These are phyloP conservation scores for Amphicarpaea edgeworthii DNA, from an alignment of 306 rosid species.

Conservation along the genomic window DNA sequence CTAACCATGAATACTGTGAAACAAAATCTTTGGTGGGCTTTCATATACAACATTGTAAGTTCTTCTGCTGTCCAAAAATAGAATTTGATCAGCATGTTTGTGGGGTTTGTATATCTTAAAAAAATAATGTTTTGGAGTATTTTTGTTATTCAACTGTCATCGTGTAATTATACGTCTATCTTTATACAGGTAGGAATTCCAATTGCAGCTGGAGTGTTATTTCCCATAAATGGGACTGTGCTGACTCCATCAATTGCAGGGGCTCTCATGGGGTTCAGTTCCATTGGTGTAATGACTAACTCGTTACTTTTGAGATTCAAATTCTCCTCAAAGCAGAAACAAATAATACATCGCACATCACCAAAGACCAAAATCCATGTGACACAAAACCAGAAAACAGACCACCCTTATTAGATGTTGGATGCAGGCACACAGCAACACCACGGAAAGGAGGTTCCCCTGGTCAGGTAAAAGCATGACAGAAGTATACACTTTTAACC, in stretches of 20 bases:
- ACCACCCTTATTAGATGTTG: conserved; percentile 45
- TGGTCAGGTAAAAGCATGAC: conserved; percentile 24
- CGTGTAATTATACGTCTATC: conserved; percentile 37
- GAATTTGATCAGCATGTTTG: conserved; percentile 27
- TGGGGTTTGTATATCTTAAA: no score
- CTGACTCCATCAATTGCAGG: conserved; percentile 98
- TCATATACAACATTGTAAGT: conserved; percentile 91
- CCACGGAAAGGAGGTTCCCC: not conserved
- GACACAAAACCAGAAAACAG: conserved; percentile 44
- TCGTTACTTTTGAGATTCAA: conserved; percentile 78
- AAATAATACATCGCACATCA: conserved; percentile 45
- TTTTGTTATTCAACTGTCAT: not conserved
- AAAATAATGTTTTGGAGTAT: conserved; percentile 13
- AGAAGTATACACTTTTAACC: conserved; percentile 16
- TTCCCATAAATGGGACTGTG: conserved; percentile 83
- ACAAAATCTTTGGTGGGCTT: conserved; percentile 99
- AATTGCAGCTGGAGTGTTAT: conserved; percentile 90
- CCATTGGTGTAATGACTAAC: conserved; percentile 89
- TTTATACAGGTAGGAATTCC: conserved; percentile 90
- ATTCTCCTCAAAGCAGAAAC: conserved; percentile 69
- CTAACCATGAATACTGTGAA: conserved; percentile 91
- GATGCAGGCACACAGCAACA: conserved; percentile 35
- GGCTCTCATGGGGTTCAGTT: conserved; percentile 94
- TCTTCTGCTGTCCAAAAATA: conserved; percentile 41
- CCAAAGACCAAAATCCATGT: conserved; percentile 40